phyloP scores from a whole-genome alignment of 2,329 filamentous ascomycete species.

The Helotiales sp. region DNA sequence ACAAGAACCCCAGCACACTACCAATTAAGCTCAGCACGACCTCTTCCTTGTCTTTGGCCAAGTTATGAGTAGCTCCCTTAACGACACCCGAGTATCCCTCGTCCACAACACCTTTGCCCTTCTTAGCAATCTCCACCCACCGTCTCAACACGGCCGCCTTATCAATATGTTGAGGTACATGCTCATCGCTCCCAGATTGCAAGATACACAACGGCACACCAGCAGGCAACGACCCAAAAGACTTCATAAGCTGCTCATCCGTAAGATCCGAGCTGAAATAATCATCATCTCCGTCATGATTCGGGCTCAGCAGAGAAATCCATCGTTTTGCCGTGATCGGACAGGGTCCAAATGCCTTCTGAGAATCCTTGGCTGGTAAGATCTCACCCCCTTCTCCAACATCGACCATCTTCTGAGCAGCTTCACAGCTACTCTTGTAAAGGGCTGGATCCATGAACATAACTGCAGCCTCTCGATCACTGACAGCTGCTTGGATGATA shows the following conservation, averaged over 20 bases:
- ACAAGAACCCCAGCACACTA: slow-evolving; percentile 51
- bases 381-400: slow-evolving; percentile 45
- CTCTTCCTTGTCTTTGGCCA: slow-evolving; percentile 45
- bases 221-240: slow-evolving; percentile 54
- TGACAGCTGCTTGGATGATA: slow-evolving; percentile 66
- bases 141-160: slow-evolving; percentile 46
- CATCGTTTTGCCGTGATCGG: slow-evolving; percentile 59
- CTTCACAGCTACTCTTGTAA: slow-evolving; percentile 35
- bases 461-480: slow-evolving; percentile 58
- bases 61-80: slow-evolving; percentile 49
- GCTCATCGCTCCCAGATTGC: slow-evolving; percentile 51
- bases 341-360: slow-evolving; percentile 35
- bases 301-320: slow-evolving; percentile 56
- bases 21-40: slow-evolving; percentile 49
- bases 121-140: slow-evolving; percentile 47
- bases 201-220: slow-evolving; percentile 48
- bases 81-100: slow-evolving; percentile 49
- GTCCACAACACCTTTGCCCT: slow-evolving; percentile 47
- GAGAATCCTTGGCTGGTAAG: slow-evolving; percentile 36
- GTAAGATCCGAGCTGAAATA: slow-evolving; percentile 65
- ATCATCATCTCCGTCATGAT: slow-evolving; percentile 61
- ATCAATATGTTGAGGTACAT: slow-evolving; percentile 47
- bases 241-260: slow-evolving; percentile 49
- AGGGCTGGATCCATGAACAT: slow-evolving; percentile 39
- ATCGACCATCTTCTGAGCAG: slow-evolving; percentile 44